Evolutionary conservation across 169 alveolate genomes (phyloP), one percentile per base, ranked within the genome.

Genomic region (Babesia bigemina): DNA sequence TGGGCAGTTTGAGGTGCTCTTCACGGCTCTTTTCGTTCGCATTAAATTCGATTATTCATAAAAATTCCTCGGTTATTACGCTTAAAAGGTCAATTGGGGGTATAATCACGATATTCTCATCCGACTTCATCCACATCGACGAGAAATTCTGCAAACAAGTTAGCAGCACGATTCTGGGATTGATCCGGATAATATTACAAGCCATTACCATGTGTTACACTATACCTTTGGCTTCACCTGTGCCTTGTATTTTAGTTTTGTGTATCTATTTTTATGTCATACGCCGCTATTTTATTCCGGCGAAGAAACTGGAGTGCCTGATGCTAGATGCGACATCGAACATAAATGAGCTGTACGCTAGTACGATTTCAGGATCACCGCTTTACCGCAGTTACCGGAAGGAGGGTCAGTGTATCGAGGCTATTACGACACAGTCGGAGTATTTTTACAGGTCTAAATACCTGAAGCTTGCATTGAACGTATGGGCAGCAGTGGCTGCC

Each of bases 371-470:
- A 10, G 86, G 86, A 12, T 78, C 86, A 14, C 36, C 39, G 7
- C 48, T 70, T 10, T 70, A 78, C 67, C 47, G 86, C n/a, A 55
- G 86, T 56, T 78, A 53, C n/a, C 48, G 72, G 55, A 78, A 70
- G 57, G 86, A 78, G 57, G 33, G 59, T n/a, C 36, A 69, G 29
- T 78, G 70, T 21, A 61, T 78, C 71, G 67, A 78, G 6, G 42
- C 47, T 17, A 42, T 78, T 19, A 55, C 45, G 10, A 52, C 36
- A 21, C 65, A 70, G 47, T 63, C 79, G 2, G 86, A 78, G 42
- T 36, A 70, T 47, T 69, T 33, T 39, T 62, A 28, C 47, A 62
- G 78, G 14, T 56, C 60, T 36, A 49, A 49, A 49, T 78, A 69
- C 62, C 24, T 78, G 63, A 55, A 69, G 14, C 29, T 63, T 4